phyloP scores from a whole-genome alignment of 139 green algal species.

The Deuterostichococcus epilithicus region DNA sequence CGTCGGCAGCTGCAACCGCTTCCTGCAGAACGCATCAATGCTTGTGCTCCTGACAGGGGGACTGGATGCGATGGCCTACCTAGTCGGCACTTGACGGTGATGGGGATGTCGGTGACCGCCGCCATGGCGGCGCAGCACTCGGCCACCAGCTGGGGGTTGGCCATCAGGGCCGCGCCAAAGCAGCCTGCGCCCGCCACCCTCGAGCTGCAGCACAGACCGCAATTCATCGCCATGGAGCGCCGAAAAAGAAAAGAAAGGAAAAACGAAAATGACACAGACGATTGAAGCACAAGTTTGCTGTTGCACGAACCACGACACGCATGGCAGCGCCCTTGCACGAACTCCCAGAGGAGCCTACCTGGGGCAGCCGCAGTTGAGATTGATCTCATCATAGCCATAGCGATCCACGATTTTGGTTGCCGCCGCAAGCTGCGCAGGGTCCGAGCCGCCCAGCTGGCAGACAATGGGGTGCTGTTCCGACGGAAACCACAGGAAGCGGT shows the following conservation, averaged over 20 bases:
- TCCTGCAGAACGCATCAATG: no score
- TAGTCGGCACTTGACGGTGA: constrained; percentile 89
- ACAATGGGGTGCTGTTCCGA: constrained; percentile 86
- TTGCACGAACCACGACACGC: no score
- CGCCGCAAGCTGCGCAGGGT: constrained; percentile 61
- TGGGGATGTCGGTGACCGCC: constrained; percentile 20
- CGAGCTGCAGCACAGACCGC: constrained; percentile 53
- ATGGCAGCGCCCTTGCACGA: no score
- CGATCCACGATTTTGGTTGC: constrained; percentile 53
- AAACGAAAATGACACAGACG: no score
- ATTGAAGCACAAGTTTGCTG: no score
- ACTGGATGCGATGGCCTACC: no score
- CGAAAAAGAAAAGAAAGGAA: no score
- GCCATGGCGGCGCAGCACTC: constrained; percentile 64
- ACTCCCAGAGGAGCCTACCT: constrained; percentile 34
- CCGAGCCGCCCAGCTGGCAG: constrained; percentile 81
- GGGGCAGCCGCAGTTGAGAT: constrained; percentile 93
- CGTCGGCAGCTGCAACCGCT: no score
- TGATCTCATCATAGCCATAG: constrained; percentile 91
- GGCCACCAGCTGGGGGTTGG: constrained; percentile 69
- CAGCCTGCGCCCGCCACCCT: constrained; percentile 85
- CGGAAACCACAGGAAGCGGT: constrained; percentile 80
- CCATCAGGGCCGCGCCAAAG: constrained; percentile 89
- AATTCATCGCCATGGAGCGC: no score
- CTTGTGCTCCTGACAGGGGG: no score